Evolutionary conservation across 345 rosid genomes (phyloP), one percentile per base, ranked within the genome.

Genomic region (Dimocarpus longan): DNA sequence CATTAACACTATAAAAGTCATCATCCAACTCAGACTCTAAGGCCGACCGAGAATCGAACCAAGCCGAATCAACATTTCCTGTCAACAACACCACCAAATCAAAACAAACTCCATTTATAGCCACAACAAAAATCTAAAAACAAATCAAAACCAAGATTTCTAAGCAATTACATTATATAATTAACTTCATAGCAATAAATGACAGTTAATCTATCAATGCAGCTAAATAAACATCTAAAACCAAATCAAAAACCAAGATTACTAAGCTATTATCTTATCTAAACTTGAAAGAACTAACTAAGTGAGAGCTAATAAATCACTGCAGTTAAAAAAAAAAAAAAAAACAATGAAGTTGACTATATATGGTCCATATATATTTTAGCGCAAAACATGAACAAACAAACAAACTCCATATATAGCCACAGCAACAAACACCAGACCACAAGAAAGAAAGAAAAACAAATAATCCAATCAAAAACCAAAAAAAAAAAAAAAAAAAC

Each of bases 11-110:
- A 43, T 83, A 81, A 75, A 87, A 90, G 68, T 90, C 97, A 15
- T 92, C 97, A 50, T 89, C 96, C 69, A 80, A 62, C 73, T 89
- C 93, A 3, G 94, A 89, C 82, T 88, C 97, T 67, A 86, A 83
- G 71, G 77, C 87, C 15, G 92, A 87, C 63, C 76, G 77, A 57
- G 88, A 87, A 79, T 92, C 97, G 59, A 79, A 85, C 89, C 90
- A 92, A 26, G 82, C 76, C 54, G 48, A 67, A 42, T 92, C 97
- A 9, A 54, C 70, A 65, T 81, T 87, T 63, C 86, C 91, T 87
- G 83, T 75, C 12, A 5, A 68, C 6, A 22, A 46, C 10, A 68
- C n/a, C 68, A 81, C 26, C 78, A 74, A 37, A 50, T 39, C 50
- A 46, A 40, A 62, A 60, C 10, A 21, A 60, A 9, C 12, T 60